Conservation (phyloP, 208 protist genomes). For the Crithidia mellificae region DNA sequence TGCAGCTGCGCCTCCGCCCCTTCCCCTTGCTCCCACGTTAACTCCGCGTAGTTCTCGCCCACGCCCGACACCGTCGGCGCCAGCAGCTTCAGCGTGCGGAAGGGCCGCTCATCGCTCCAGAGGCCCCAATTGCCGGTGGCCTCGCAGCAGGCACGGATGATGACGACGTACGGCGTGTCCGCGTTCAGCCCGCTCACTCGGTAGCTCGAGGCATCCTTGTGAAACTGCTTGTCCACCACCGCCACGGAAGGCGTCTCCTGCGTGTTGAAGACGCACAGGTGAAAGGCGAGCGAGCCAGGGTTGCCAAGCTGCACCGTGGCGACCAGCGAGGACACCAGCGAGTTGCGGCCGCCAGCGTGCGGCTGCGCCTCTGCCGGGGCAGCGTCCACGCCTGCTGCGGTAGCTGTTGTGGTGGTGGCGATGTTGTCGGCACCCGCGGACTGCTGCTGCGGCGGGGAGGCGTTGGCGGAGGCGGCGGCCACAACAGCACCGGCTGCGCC, state of each 20-base stretch:
- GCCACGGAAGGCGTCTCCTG: slow-evolving; percentile 72
- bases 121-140: slow-evolving; percentile 75
- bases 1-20: slow-evolving; percentile 26
- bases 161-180: slow-evolving; percentile 78
- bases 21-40: slow-evolving; percentile 72
- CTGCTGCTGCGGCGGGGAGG: slow-evolving; percentile 1
- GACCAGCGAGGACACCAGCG: slow-evolving; percentile 6
- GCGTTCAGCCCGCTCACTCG: slow-evolving; percentile 53
- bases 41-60: slow-evolving; percentile 79
- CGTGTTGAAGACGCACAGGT: slow-evolving; percentile 82
- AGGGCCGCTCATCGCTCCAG: slow-evolving; percentile 81
- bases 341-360: neutral
- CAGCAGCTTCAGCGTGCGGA: slow-evolving; percentile 70
- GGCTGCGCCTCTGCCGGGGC: too few relatives aligned
- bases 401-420: neutral
- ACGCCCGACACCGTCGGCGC: slow-evolving; percentile 45
- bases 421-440: neutral
- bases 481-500: neutral
- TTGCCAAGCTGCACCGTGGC: slow-evolving; percentile 53
- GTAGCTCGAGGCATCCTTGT: slow-evolving; percentile 60
- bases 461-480: neutral
- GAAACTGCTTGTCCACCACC: slow-evolving; percentile 89
- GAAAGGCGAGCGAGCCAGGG: slow-evolving; percentile 72
- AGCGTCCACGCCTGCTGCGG: neutral
- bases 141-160: slow-evolving; percentile 76